Evolutionary conservation across 768 basidiomycete species (phyloP).

Genomic region (Agrocybe chaxingu): DNA sequence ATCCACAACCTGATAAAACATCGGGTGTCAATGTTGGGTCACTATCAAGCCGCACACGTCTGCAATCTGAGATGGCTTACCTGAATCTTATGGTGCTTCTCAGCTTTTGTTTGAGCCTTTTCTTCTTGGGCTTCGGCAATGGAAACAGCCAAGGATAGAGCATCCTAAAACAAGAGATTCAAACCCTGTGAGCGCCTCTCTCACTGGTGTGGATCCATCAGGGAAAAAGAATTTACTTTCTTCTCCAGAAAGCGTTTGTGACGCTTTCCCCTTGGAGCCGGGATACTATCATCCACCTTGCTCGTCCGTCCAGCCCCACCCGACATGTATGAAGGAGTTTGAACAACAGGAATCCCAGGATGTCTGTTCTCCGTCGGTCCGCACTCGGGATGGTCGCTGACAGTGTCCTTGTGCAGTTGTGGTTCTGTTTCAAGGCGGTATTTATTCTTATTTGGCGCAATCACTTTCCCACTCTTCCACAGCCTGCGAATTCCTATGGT

Average conservation of each 20-base stretch:
- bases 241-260: conserved; percentile 34
- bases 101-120: conserved; percentile 34
- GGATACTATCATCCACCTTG: too few species aligned
- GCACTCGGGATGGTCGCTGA: too few species aligned
- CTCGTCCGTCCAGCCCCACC: too few species aligned
- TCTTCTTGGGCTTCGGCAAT: conserved; percentile 46
- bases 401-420: too few species aligned
- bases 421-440: too few species aligned
- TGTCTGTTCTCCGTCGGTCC: too few species aligned
- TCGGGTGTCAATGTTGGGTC: background rate
- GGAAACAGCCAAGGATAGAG: conserved; percentile 41
- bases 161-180: conserved; percentile 32
- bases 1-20: conserved; percentile 18
- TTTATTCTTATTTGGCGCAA: too few species aligned
- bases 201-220: background rate
- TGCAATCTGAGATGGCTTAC: conserved; percentile 20
- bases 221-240: conserved; percentile 22
- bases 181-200: background rate
- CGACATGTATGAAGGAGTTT: too few species aligned
- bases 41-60: background rate
- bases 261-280: conserved; percentile 21
- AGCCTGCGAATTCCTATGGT: too few species aligned
- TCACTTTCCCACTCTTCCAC: too few species aligned
- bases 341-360: too few species aligned
- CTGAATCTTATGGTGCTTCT: conserved; percentile 38